Evolutionary conservation across 2,329 filamentous ascomycete genomes (phyloP).

Genomic region (Capronia epimyces): DNA sequence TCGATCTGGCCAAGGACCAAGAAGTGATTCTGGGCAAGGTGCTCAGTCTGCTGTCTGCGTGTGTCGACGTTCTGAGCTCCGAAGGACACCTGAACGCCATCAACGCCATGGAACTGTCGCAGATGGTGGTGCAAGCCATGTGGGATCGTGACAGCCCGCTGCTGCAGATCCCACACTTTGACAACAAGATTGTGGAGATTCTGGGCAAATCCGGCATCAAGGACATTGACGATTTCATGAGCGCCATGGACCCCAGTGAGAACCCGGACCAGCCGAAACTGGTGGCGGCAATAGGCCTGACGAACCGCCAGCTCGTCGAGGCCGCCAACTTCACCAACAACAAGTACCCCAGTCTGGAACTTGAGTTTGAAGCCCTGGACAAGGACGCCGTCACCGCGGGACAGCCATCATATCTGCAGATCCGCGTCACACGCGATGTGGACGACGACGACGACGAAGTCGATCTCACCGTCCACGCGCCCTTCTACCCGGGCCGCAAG

Average conservation of each 20-base stretch:
- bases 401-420: constrained; percentile 72
- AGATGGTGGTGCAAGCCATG: constrained; percentile 98
- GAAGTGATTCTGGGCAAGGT: constrained; percentile 80
- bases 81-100: constrained; percentile 96
- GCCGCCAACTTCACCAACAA: constrained; percentile 94
- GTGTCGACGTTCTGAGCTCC: constrained; percentile 90
- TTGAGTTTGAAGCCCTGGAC: constrained; percentile 82
- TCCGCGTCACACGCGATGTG: constrained; percentile 68
- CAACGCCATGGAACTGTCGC: constrained; percentile 97
- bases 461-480: constrained; percentile 82
- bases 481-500: constrained; percentile 88
- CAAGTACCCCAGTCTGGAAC: constrained; percentile 90
- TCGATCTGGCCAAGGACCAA: constrained; percentile 93
- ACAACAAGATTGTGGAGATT: constrained; percentile 61
- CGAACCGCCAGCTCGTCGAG: constrained; percentile 74
- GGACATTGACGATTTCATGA: constrained; percentile 97
- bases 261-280: constrained; percentile 75
- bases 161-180: constrained; percentile 96
- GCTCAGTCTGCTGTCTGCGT: constrained; percentile 80
- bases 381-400: constrained; percentile 73
- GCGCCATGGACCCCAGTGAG: constrained; percentile 93
- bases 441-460: constrained; percentile 49
- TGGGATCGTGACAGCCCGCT: constrained; percentile 96
- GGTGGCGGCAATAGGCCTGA: constrained; percentile 67
- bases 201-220: constrained; percentile 58